These are phyloP conservation scores for Phytopythium cucurbitacearum DNA, from an alignment of 352 stramenopile genomes.

Conservation along the genomic window DNA sequence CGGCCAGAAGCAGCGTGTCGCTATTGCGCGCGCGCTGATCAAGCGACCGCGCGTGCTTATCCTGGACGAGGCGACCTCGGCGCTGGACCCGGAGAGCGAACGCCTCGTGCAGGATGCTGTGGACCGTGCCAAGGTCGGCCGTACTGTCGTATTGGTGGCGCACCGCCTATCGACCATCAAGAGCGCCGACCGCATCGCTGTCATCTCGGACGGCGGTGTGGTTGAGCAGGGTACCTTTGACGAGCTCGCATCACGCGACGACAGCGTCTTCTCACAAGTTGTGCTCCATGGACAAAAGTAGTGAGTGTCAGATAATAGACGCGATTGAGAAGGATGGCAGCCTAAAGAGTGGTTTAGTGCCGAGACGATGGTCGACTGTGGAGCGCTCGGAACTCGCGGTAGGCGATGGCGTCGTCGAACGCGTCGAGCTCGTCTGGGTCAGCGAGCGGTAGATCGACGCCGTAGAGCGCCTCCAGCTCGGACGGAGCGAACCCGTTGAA, in stretches of 20 bases:
- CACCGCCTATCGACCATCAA: slow-evolving; percentile 95
- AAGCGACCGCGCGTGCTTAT: slow-evolving; percentile 78
- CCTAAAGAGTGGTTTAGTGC: no score
- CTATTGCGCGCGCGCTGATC: slow-evolving; percentile 68
- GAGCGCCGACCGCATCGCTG: slow-evolving; percentile 88
- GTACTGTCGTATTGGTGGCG: slow-evolving; percentile 97
- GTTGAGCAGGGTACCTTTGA: slow-evolving; percentile 81
- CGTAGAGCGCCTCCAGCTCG: slow-evolving; percentile 56
- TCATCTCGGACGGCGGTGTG: slow-evolving; percentile 85
- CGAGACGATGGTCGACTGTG: slow-evolving; percentile 12
- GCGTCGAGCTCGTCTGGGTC: slow-evolving; percentile 36
- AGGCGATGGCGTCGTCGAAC: slow-evolving; percentile 34
- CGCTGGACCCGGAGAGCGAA: slow-evolving; percentile 75
- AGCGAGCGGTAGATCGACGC: slow-evolving; percentile 43
- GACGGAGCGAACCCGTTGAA: slow-evolving; percentile 46
- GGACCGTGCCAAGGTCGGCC: slow-evolving; percentile 66
- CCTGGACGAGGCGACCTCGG: slow-evolving; percentile 72
- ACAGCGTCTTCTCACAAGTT: slow-evolving; percentile 76
- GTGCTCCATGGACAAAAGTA: slow-evolving; percentile 62
- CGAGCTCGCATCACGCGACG: slow-evolving; percentile 46
- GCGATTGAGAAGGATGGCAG: no score
- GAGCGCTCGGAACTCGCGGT: slow-evolving; percentile 32
- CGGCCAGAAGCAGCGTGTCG: slow-evolving; percentile 79
- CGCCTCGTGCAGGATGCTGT: slow-evolving; percentile 76
- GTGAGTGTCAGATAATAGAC: no score